phyloP scores from a whole-genome alignment of 2,329 filamentous ascomycete species.

The Scedosporium dehoogii region DNA sequence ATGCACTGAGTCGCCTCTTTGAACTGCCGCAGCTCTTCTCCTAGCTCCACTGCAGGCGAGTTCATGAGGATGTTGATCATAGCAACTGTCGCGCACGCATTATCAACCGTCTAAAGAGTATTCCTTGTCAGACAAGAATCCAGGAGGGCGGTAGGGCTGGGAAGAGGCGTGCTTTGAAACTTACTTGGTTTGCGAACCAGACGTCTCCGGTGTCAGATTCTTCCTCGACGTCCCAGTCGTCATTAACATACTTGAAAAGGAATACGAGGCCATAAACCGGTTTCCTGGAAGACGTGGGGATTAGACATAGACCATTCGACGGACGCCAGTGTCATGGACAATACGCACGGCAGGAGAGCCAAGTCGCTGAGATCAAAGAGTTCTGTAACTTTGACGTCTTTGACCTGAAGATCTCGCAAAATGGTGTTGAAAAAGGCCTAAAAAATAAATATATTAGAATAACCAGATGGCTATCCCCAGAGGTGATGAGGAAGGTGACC shows the following conservation, averaged over 20 bases:
- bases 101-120: conserved; percentile 54
- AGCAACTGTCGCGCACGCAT: conserved; percentile 87
- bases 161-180: conserved; percentile 9
- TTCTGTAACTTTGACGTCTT: conserved; percentile 65
- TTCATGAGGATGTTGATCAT: conserved; percentile 94
- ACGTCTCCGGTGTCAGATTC: conserved; percentile 47
- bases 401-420: conserved; percentile 66
- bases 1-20: conserved; percentile 61
- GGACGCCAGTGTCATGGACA: not conserved
- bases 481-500: not conserved
- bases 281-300: conserved; percentile 33
- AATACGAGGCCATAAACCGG: conserved; percentile 84
- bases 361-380: conserved; percentile 63
- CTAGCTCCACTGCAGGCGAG: conserved; percentile 53
- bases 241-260: conserved; percentile 62
- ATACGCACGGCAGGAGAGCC: conserved; percentile 32
- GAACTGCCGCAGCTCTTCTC: conserved; percentile 60
- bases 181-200: conserved; percentile 91
- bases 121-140: conserved; percentile 8
- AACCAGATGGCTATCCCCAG: not conserved
- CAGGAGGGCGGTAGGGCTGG: not conserved
- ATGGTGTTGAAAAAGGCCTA: conserved; percentile 81
- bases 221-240: conserved; percentile 40
- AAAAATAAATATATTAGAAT: not conserved
- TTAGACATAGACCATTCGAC: not conserved